phyloP scores from a whole-genome alignment of 2,329 filamentous ascomycete genomes.

The Diaporthe vaccinii region DNA sequence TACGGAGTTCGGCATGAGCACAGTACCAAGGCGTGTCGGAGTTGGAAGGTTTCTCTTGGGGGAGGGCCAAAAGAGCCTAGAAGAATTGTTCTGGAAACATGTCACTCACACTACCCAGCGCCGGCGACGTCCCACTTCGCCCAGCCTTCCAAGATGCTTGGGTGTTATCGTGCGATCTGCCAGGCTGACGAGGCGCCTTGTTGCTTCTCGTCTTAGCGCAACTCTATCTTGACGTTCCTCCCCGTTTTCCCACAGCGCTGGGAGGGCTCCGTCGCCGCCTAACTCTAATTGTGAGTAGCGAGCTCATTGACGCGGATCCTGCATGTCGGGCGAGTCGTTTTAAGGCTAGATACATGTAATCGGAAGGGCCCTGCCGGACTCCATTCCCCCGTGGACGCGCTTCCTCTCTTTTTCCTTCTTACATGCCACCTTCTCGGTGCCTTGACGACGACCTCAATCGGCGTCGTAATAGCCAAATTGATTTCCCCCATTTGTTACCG shows the following conservation, averaged over 20 bases:
- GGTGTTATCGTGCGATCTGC: slow-evolving; percentile 15
- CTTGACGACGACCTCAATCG: slow-evolving; percentile 18
- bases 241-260: not conserved
- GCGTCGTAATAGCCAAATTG: not conserved
- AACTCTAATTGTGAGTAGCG: slow-evolving; percentile 8
- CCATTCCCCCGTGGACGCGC: slow-evolving; percentile 4
- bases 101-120: slow-evolving; percentile 13
- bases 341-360: slow-evolving; percentile 33
- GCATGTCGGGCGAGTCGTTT: not conserved
- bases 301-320: not conserved
- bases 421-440: slow-evolving; percentile 1
- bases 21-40: slow-evolving; percentile 7
- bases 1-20: slow-evolving; percentile 26
- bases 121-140: not conserved
- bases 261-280: slow-evolving; percentile 11
- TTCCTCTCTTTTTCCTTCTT: slow-evolving; percentile 24
- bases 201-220: slow-evolving; percentile 9
- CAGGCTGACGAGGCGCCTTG: slow-evolving; percentile 38
- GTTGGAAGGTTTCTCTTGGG: not conserved
- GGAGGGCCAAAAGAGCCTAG: not conserved
- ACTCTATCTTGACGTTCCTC: slow-evolving; percentile 3
- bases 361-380: not conserved
- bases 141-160: slow-evolving; percentile 27
- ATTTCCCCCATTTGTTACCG: not conserved
- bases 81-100: slow-evolving; percentile 29